Conservation (phyloP, 805 yeast genomes). For the Pichia manshurica region DNA sequence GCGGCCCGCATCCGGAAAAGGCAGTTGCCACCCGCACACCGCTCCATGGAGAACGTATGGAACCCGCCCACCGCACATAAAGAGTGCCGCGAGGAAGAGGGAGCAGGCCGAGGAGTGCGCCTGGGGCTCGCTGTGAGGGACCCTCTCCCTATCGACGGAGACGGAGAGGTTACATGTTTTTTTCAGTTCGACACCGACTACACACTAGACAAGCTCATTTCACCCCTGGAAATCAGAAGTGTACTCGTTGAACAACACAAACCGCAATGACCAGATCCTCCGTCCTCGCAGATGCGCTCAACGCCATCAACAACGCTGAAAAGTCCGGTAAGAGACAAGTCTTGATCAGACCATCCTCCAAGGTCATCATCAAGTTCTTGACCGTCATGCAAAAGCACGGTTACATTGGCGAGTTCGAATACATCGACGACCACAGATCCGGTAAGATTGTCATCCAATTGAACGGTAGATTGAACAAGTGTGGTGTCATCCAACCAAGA, state of each 20-base stretch:
- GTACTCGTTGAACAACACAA: neutral
- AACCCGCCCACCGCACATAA: neutral
- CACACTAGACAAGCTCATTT: too few relatives aligned
- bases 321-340: slow-evolving; percentile 99
- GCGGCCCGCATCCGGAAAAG: neutral
- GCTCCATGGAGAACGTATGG: neutral
- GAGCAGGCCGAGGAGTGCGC: neutral
- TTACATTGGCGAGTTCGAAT: slow-evolving; percentile 97
- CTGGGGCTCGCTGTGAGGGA: neutral
- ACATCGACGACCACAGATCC: slow-evolving; percentile 98
- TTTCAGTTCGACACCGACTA: too few relatives aligned
- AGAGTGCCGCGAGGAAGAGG: neutral
- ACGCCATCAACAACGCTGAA: slow-evolving; percentile 98
- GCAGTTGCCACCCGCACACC: slow-evolving; percentile 6
- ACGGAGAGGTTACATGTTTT: too few relatives aligned
- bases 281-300: slow-evolving; percentile 97
- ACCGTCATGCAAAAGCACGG: slow-evolving; percentile 97
- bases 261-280: slow-evolving; percentile 86
- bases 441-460: slow-evolving; percentile 95
- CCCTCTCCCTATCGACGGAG: too few relatives aligned
- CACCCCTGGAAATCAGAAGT: too few relatives aligned
- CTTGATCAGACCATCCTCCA: slow-evolving; percentile 95
- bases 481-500: slow-evolving; percentile 98
- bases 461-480: slow-evolving; percentile 97
- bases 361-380: slow-evolving; percentile 95